Conservation (phyloP, 2,329 filamentous ascomycete species). For the Beauveria brongniartii region DNA sequence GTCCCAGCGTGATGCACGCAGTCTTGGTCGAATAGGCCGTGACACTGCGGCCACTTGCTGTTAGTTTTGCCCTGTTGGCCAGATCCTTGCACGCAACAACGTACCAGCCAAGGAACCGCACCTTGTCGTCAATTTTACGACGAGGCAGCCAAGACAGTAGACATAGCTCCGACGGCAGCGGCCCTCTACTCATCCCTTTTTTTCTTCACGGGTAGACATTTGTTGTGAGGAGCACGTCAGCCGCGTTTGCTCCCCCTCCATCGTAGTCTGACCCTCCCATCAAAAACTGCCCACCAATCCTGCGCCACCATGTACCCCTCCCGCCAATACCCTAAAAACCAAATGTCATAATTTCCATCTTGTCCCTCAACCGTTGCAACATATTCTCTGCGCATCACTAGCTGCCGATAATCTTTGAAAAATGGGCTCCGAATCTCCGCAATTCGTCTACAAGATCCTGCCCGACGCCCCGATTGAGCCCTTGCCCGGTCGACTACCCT, state of each 20-base stretch:
- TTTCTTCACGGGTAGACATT: too few species aligned
- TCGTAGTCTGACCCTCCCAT: too few species aligned
- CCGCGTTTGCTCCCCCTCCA: too few species aligned
- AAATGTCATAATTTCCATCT: neutral
- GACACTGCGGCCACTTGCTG: slow-evolving; percentile 32
- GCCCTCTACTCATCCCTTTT: slow-evolving; percentile 44
- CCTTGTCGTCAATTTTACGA: slow-evolving; percentile 58
- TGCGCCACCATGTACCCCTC: neutral
- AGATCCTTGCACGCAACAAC: slow-evolving; percentile 20
- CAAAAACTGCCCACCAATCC: neutral
- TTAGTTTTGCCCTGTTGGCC: neutral
- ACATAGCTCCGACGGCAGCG: slow-evolving; percentile 55
- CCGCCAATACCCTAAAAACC: slow-evolving; percentile 1
- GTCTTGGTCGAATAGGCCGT: slow-evolving; percentile 41
- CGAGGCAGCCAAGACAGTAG: slow-evolving; percentile 54
- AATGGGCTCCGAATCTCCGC: slow-evolving; percentile 26
- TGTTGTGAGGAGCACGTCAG: too few species aligned
- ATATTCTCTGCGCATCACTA: neutral
- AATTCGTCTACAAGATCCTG: slow-evolving; percentile 54
- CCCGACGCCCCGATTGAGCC: slow-evolving; percentile 43
- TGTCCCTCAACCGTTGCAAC: neutral
- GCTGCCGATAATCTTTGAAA: neutral
- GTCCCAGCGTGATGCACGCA: slow-evolving; percentile 59
- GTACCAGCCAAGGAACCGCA: slow-evolving; percentile 89
- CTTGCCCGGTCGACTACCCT: slow-evolving; percentile 45